Evolutionary conservation across 495 filamentous ascomycete genomes (phyloP).

Genomic region (Aspergillus kassunensis): DNA sequence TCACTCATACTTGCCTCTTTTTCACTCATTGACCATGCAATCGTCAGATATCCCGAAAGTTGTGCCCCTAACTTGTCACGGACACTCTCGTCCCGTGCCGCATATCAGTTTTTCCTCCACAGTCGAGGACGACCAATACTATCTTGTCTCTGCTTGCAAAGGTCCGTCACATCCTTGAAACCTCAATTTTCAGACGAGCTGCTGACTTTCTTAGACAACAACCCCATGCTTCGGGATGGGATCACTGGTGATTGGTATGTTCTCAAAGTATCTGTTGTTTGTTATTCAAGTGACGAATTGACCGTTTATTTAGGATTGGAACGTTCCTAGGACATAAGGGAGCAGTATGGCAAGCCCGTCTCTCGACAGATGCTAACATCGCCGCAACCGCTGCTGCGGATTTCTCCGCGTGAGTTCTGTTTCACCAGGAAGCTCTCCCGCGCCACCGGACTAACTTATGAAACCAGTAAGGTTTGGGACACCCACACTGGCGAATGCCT

Average conservation of each 20-base stretch:
- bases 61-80: constrained; percentile 94
- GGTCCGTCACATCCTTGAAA: constrained; percentile 44
- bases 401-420: constrained; percentile 75
- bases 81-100: constrained; percentile 91
- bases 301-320: constrained; percentile 61
- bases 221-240: constrained; percentile 97
- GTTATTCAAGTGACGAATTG: background rate
- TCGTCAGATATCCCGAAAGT: constrained; percentile 59
- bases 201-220: constrained; percentile 62
- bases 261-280: background rate
- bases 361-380: constrained; percentile 81
- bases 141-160: constrained; percentile 97
- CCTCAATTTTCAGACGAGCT: background rate
- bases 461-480: constrained; percentile 87
- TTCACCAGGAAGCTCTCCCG: background rate
- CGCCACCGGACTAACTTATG: background rate
- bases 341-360: constrained; percentile 89
- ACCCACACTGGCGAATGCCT: constrained; percentile 90
- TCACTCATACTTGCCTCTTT: background rate
- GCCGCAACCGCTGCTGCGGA: constrained; percentile 93
- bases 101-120: constrained; percentile 91
- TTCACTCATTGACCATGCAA: background rate
- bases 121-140: constrained; percentile 82
- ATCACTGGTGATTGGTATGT: constrained; percentile 88
- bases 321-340: constrained; percentile 98